Conservation (phyloP, 495 filamentous ascomycete genomes). For the Trichodelitschia bisporula region DNA sequence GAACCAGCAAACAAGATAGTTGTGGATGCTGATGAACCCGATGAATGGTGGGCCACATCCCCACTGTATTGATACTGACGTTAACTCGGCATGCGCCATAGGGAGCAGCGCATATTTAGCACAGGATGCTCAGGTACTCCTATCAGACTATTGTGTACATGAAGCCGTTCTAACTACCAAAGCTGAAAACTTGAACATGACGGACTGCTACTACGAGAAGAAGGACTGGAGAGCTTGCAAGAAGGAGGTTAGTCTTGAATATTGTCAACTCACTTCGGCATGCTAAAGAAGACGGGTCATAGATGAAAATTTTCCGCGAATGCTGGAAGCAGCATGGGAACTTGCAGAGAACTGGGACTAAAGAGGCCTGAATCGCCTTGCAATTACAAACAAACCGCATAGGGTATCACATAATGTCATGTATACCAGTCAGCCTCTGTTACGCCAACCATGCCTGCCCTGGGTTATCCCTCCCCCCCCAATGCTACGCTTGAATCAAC, state of each 20-base stretch:
- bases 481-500: too few species aligned
- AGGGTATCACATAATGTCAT: too few species aligned
- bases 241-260: conserved; percentile 46
- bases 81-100: conserved; percentile 14
- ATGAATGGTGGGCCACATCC: conserved; percentile 53
- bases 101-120: conserved; percentile 94
- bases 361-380: conserved; percentile 22
- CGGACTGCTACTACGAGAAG: conserved; percentile 86
- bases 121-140: conserved; percentile 67
- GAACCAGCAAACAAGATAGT: conserved; percentile 16
- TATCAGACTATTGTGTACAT: not conserved
- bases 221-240: conserved; percentile 89
- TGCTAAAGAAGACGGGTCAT: conserved; percentile 2
- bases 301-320: conserved; percentile 83
- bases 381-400: too few species aligned
- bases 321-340: conserved; percentile 92
- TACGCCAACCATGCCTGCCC: too few species aligned
- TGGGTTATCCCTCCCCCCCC: too few species aligned
- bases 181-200: conserved; percentile 82
- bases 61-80: conserved; percentile 6
- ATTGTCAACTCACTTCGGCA: conserved; percentile 1
- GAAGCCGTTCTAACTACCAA: conserved; percentile 2
- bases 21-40: conserved; percentile 64
- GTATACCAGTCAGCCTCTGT: too few species aligned
- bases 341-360: conserved; percentile 51